Conservation (phyloP, 2,329 filamentous ascomycete genomes). For the Fusarium camptoceras region DNA sequence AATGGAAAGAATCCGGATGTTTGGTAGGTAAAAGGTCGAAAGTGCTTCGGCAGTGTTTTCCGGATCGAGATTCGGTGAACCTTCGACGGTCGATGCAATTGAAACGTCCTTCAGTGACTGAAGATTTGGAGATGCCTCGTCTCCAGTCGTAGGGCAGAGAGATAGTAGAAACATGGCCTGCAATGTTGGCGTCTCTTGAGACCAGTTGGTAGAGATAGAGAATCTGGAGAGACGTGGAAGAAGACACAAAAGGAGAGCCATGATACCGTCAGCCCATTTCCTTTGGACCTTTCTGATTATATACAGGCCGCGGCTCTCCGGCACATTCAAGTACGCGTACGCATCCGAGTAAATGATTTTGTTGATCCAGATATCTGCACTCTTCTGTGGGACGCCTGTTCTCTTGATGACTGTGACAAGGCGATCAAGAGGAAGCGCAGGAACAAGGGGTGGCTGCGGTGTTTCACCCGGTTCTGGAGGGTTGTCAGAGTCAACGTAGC, state of each 20-base stretch:
- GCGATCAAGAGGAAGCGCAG: background rate
- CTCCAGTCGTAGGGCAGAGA: background rate
- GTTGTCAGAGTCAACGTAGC: background rate
- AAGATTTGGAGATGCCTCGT: background rate
- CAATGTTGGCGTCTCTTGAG: background rate
- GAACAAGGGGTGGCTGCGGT: background rate
- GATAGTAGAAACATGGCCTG: background rate
- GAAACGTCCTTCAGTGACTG: background rate
- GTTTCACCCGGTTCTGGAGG: background rate
- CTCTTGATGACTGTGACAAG: background rate
- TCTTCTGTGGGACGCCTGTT: background rate
- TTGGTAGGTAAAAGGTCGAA: conserved; percentile 17
- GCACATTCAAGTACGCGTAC: background rate
- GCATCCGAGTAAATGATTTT: background rate
- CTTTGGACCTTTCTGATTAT: background rate
- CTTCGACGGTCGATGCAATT: background rate
- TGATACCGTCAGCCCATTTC: background rate
- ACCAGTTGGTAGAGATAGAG: background rate
- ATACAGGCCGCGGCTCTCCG: background rate
- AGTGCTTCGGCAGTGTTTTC: conserved; percentile 17
- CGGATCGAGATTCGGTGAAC: background rate
- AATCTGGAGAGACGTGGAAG: background rate
- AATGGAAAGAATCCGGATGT: background rate
- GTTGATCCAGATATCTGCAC: background rate
- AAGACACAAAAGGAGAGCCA: background rate